Evolutionary conservation across 202 grass and related monocot genomes (phyloP).

Genomic region (Tripidium arundinaceum): DNA sequence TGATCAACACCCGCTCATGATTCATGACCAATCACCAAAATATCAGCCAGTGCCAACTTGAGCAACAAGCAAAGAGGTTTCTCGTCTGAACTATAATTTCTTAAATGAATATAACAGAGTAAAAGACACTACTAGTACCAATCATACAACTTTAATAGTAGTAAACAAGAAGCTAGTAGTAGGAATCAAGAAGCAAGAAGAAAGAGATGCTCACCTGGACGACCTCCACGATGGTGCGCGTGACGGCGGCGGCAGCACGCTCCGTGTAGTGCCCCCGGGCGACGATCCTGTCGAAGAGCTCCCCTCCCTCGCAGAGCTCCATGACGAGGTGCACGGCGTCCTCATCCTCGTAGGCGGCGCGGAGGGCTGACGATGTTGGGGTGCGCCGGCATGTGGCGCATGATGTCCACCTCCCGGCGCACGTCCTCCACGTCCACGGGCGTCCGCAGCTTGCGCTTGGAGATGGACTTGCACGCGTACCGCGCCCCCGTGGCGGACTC

Average conservation of each 20-base stretch:
- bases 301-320: slow-evolving; percentile 97
- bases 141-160: not conserved
- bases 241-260: slow-evolving; percentile 60
- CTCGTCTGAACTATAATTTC: not conserved
- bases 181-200: not conserved
- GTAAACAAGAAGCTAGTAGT: not conserved
- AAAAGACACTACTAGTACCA: not conserved
- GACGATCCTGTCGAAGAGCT: slow-evolving; percentile 92
- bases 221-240: slow-evolving; percentile 78
- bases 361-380: slow-evolving; percentile 72
- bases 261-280: slow-evolving; percentile 71
- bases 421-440: slow-evolving; percentile 77
- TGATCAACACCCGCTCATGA: not conserved
- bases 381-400: slow-evolving; percentile 68
- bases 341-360: slow-evolving; percentile 78
- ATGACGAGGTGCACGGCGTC: slow-evolving; percentile 76
- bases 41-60: not conserved
- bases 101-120: not conserved
- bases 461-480: slow-evolving; percentile 82
- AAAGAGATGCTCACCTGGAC: slow-evolving; percentile 58
- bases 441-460: slow-evolving; percentile 72
- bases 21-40: not conserved
- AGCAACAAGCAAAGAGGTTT: not conserved
- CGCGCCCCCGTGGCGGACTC: slow-evolving; percentile 43
- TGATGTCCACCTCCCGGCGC: slow-evolving; percentile 84